These are phyloP conservation scores for Chaetomium olivaceum DNA, from an alignment of 2,329 filamentous ascomycete genomes.

Conservation along the genomic window DNA sequence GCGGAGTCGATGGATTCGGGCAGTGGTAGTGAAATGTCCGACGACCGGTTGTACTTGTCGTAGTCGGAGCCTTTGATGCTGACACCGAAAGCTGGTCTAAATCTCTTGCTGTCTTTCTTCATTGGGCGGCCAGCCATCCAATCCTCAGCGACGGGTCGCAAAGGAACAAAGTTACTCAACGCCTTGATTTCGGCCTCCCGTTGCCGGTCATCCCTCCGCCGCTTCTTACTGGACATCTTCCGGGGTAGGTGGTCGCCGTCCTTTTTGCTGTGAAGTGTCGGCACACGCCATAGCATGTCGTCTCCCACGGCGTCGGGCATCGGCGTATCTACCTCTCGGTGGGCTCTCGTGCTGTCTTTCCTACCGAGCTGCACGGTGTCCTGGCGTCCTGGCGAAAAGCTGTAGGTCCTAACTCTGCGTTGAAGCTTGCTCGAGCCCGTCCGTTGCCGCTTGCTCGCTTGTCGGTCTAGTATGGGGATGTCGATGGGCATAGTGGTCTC, in stretches of 20 bases:
- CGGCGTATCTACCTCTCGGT: conserved; percentile 37
- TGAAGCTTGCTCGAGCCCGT: conserved; percentile 52
- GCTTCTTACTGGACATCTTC: conserved; percentile 77
- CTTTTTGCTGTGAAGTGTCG: conserved; percentile 63
- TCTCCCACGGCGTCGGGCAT: conserved; percentile 28
- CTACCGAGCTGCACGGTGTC: conserved; percentile 52
- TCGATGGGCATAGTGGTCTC: conserved; percentile 28
- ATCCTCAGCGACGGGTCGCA: conserved; percentile 61
- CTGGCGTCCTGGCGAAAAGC: conserved; percentile 61
- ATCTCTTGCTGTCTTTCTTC: conserved; percentile 66
- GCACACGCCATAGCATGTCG: conserved; percentile 43
- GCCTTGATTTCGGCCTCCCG: conserved; percentile 87
- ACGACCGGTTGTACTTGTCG: conserved; percentile 57
- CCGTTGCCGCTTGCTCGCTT: conserved; percentile 44
- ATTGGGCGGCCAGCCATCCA: conserved; percentile 61
- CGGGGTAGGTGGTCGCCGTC: conserved; percentile 59
- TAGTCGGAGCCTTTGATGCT: conserved; percentile 41
- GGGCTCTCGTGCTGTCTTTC: conserved; percentile 31
- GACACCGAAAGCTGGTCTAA: conserved; percentile 54
- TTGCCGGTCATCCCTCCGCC: conserved; percentile 71
- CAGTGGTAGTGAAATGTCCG: conserved; percentile 73
- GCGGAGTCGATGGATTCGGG: conserved; percentile 75
- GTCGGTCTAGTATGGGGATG: conserved; percentile 29
- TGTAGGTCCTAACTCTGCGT: conserved; percentile 55
- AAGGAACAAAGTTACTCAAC: conserved; percentile 71